phyloP scores from a whole-genome alignment of 2,329 filamentous ascomycete genomes.

The Blastomyces emzantsi region DNA sequence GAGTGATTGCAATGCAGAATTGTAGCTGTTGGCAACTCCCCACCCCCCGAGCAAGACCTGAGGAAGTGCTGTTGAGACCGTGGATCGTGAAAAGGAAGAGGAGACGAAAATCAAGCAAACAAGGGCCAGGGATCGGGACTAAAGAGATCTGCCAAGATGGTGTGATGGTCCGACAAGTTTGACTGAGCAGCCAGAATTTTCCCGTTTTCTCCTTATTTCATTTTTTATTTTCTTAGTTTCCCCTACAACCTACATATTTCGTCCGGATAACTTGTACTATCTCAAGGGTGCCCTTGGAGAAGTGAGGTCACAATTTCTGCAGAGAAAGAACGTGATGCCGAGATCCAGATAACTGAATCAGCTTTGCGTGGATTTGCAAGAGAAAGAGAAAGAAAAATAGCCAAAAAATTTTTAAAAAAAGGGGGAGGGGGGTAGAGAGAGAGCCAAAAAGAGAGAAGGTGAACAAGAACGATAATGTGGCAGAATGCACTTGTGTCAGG shows the following conservation, averaged over 20 bases:
- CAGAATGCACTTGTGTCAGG: not conserved
- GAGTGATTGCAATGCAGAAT: constrained; percentile 12
- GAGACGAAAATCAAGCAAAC: not conserved
- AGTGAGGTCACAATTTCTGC: not conserved
- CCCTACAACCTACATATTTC: constrained; percentile 2
- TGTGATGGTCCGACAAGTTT: not conserved
- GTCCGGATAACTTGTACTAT: constrained; percentile 1
- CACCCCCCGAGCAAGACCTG: constrained; percentile 16
- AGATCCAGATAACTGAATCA: not conserved
- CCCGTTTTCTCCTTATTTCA: not conserved
- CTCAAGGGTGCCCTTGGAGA: not conserved
- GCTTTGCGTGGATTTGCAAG: not conserved
- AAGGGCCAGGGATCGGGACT: not conserved
- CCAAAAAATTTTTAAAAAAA: not conserved
- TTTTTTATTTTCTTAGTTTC: not conserved
- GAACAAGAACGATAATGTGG: not conserved
- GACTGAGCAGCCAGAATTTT: not conserved
- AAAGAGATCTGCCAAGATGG: not conserved
- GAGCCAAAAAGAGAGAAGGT: too few relatives aligned
- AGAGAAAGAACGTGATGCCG: not conserved
- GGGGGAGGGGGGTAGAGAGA: too few relatives aligned
- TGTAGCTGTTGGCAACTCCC: constrained; percentile 16
- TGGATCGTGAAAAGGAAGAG: not conserved
- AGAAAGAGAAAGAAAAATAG: not conserved
- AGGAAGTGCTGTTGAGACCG: not conserved